Base-by-base conservation (phyloP, 1,139 yeast genomes). In the Candida sp. region DNA sequence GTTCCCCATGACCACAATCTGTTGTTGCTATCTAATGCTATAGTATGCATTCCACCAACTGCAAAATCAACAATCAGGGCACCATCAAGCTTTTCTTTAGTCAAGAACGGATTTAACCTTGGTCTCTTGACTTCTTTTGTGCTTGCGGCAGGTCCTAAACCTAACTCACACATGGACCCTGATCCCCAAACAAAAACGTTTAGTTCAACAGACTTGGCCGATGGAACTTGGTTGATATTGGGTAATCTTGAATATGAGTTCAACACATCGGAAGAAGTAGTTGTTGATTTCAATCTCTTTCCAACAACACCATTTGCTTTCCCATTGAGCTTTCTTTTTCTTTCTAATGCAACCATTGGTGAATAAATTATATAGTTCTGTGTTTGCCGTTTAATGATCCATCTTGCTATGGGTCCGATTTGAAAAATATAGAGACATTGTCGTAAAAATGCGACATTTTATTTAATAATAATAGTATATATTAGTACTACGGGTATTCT, bases 1-100 rank as follows among this genome's bases (percentile, higher is more conserved):
- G 87, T 86, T 46, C 99, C 99, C 99, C 99, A 93, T 3, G 97
- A 87, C 97, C 97, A 91, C 6, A 93, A 64, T 44, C 79, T 73
- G 52, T 88, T 89, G 22, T 77, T 68, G 33, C 79, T 65, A 58
- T 90, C 97, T 43, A 93, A 67, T 0, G 95, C 97, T 37, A 95
- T 63, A 0, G 87, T 81, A 59, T 93, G 99, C 84, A 95, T 93
- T 41, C 99, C 99, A 37, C 99, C 99, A 22, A 81, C 96, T 2
- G 96, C 90, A 57, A 93, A 72, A 52, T 88, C 93, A 19, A 89
- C 95, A 41, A 91, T 80, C 6, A 61, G 60, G 7, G 63, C 57
- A 19, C 63, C 66, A 1, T 84, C 85, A 7, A 77, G 77, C 5
- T 73, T 74, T 33, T 84, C 87, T 39, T 68, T 66, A 3, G 81